Evolutionary conservation across 176 grass and related monocot genomes (phyloP).

Genomic region (Panicum miliaceum): DNA sequence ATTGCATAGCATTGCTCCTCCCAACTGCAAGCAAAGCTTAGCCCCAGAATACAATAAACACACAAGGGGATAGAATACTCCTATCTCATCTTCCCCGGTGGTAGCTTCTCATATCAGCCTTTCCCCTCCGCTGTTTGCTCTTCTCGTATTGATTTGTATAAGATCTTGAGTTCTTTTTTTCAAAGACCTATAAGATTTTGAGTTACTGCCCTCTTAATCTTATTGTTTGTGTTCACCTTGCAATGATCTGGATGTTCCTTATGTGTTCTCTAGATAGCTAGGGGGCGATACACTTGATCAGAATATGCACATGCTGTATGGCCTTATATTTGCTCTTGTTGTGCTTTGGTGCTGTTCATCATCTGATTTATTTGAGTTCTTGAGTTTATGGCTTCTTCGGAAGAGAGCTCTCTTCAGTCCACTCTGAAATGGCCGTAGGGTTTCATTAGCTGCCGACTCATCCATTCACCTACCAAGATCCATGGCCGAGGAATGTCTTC

Average conservation of each 20-base stretch:
- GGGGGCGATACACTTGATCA: neutral
- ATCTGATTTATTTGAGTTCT: neutral
- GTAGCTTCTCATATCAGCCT: neutral
- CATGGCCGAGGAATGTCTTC: conserved; percentile 7
- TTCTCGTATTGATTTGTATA: neutral
- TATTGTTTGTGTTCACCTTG: neutral
- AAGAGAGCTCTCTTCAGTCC: conserved; percentile 95
- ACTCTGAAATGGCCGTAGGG: conserved; percentile 67
- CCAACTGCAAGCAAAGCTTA: neutral
- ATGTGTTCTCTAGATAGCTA: too few relatives aligned
- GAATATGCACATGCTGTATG: neutral
- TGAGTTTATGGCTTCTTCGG: neutral
- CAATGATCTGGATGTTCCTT: neutral
- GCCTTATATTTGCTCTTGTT: neutral
- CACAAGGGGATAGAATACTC: too few relatives aligned
- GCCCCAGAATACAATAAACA: neutral
- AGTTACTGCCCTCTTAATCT: neutral
- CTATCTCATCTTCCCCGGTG: neutral
- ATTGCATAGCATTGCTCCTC: neutral
- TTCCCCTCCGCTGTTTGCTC: neutral
- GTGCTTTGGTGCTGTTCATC: neutral
- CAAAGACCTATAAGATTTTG: neutral
- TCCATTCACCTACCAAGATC: conserved; percentile 67
- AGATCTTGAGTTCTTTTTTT: neutral
- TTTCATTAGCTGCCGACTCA: conserved; percentile 91